Conservation (phyloP, 148 eudicot genomes). For the Amaranthus hypochondriacus region DNA sequence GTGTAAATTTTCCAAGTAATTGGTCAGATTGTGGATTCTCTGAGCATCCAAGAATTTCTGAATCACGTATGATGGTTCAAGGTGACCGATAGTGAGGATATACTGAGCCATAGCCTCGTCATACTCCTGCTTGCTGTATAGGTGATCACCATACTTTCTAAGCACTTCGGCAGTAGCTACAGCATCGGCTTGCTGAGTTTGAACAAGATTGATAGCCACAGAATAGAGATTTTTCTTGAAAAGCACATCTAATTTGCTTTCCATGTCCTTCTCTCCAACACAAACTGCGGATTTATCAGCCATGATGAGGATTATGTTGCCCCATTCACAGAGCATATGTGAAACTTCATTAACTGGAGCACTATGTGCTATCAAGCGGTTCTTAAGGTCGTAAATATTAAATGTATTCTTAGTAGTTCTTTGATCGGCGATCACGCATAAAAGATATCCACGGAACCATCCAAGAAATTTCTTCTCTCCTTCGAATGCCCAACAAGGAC, state of each 20-base stretch:
- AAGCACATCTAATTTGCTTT: constrained; percentile 94
- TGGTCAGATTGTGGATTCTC: constrained; percentile 90
- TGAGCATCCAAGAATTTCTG: constrained; percentile 98
- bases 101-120: constrained; percentile 98
- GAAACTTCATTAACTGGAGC: constrained; percentile 69
- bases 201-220: constrained; percentile 97
- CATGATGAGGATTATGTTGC: constrained; percentile 85
- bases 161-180: constrained; percentile 98
- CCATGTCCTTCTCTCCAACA: constrained; percentile 97
- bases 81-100: constrained; percentile 85
- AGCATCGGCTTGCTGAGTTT: constrained; percentile 97
- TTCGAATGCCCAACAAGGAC: constrained; percentile 99
- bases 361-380: constrained; percentile 82
- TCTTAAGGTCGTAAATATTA: constrained; percentile 87
- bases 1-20: constrained; percentile 90
- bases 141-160: constrained; percentile 92
- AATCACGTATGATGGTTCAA: constrained; percentile 95
- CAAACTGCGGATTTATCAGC: constrained; percentile 71
- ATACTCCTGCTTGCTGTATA: constrained; percentile 82
- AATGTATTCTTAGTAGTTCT: constrained; percentile 72
- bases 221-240: constrained; percentile 90
- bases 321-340: constrained; percentile 98
- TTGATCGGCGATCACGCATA: constrained; percentile 85
- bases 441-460: constrained; percentile 96
- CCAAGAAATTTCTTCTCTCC: constrained; percentile 91